A percentile compares a stretch with the other conserved stretches of the same genome.
Evolutionary conservation across 2,329 filamentous ascomycete genomes (phyloP).

Genomic region (Cytospora schulzeri): DNA sequence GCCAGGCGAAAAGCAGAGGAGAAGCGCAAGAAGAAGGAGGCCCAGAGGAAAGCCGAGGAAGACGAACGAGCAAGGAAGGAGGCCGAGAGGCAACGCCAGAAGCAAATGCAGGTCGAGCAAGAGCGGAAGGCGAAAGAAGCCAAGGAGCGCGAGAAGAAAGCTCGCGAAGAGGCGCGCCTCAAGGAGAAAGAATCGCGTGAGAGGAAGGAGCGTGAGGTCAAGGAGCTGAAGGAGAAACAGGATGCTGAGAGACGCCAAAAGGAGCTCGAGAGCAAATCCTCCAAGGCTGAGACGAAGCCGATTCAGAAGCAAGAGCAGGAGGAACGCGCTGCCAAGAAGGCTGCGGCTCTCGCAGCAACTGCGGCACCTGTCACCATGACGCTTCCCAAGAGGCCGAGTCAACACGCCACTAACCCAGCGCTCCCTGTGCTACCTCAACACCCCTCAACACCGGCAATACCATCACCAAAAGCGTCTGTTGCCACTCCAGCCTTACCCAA

Average conservation of each 20-base stretch:
- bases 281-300: conserved; percentile 42
- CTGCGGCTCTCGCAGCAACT: conserved; percentile 40
- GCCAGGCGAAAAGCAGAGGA: conserved; percentile 82
- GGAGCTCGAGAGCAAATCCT: conserved; percentile 51
- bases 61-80: conserved; percentile 86
- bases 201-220: conserved; percentile 64
- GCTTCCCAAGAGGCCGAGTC: conserved; percentile 45
- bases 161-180: conserved; percentile 79
- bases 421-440: conserved; percentile 62
- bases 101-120: conserved; percentile 80
- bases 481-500: conserved; percentile 84
- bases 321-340: conserved; percentile 47
- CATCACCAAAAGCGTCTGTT: conserved; percentile 78
- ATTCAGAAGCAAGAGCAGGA: conserved; percentile 47
- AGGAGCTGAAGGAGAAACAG: conserved; percentile 56
- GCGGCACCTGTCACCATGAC: conserved; percentile 36
- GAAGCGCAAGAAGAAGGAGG: conserved; percentile 87
- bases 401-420: conserved; percentile 43
- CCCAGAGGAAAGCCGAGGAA: conserved; percentile 85
- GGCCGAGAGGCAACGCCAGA: conserved; percentile 79
- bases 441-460: conserved; percentile 55
- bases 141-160: conserved; percentile 80
- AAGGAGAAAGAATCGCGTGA: conserved; percentile 73
- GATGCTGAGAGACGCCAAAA: conserved; percentile 62
- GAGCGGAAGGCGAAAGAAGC: conserved; percentile 82